A percentile compares a stretch with the other conserved stretches of the same genome.
phyloP scores from a whole-genome alignment of 352 stramenopile genomes.

The Pythium aphanidermatum region DNA sequence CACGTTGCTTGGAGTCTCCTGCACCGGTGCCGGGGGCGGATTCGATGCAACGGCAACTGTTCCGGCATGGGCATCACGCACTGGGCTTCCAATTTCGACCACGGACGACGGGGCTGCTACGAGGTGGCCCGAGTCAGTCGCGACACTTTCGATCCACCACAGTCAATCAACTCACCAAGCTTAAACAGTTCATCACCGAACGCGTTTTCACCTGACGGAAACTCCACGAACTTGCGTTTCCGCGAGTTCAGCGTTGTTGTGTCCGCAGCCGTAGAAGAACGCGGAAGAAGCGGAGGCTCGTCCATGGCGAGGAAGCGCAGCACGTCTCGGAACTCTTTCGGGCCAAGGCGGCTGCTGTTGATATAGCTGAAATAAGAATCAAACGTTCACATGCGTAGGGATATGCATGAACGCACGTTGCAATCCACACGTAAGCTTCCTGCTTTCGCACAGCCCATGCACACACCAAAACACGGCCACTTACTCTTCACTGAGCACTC shows the following conservation, averaged over 20 bases:
- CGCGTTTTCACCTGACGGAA: constrained; percentile 18
- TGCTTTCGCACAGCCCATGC: constrained; percentile 14
- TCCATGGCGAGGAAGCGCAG: constrained; percentile 84
- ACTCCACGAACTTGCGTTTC: constrained; percentile 84
- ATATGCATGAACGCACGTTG: constrained; percentile 10
- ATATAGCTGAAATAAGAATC: constrained; percentile 67
- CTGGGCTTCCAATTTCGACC: constrained; percentile 38
- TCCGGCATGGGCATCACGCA: constrained; percentile 23
- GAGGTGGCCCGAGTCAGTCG: not conserved
- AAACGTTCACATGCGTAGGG: constrained; percentile 10
- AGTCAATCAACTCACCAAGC: constrained; percentile 21
- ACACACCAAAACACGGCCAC: constrained; percentile 25
- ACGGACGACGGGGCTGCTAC: constrained; percentile 33
- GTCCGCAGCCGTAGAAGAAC: constrained; percentile 34
- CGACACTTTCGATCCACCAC: not conserved
- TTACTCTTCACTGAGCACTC: constrained; percentile 82
- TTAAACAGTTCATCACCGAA: constrained; percentile 29
- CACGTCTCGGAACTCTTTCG: constrained; percentile 83
- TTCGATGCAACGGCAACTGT: constrained; percentile 27
- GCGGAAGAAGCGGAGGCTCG: constrained; percentile 60
- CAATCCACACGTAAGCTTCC: constrained; percentile 20
- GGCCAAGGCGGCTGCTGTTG: constrained; percentile 69
- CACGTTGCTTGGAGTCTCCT: constrained; percentile 42
- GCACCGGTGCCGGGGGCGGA: not conserved
- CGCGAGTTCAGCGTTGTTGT: constrained; percentile 29